Conservation (phyloP, 495 filamentous ascomycete genomes). For the Annulohypoxylon nitens region DNA sequence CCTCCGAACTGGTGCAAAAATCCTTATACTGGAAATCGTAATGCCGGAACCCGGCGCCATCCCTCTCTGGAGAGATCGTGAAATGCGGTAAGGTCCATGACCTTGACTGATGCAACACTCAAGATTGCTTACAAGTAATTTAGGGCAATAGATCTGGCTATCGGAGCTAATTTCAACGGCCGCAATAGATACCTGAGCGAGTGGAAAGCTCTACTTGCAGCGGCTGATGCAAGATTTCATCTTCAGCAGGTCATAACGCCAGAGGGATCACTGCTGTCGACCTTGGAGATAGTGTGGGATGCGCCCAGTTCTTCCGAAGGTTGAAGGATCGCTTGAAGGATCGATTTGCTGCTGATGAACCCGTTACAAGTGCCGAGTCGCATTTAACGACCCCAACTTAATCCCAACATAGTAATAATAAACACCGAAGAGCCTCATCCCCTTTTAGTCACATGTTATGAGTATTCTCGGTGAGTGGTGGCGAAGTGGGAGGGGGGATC, state of each 20-base stretch:
- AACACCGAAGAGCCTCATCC: too few species aligned
- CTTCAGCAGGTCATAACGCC: neutral
- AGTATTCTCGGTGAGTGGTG: too few species aligned
- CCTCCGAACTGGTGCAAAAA: constrained; percentile 54
- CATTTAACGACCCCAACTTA: too few species aligned
- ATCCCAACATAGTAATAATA: too few species aligned
- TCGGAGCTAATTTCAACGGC: neutral
- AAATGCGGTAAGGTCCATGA: constrained; percentile 22
- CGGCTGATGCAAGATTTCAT: constrained; percentile 5
- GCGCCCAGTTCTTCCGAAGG: neutral
- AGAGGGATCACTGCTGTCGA: constrained; percentile 2
- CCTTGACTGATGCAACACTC: neutral
- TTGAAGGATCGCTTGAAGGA: neutral
- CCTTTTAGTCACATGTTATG: too few species aligned
- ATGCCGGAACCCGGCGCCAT: constrained; percentile 45
- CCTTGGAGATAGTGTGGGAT: constrained; percentile 5
- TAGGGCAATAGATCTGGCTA: neutral
- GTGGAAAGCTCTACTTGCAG: constrained; percentile 9
- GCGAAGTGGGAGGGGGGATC: too few species aligned
- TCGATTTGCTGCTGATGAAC: too few species aligned
- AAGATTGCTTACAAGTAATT: neutral
- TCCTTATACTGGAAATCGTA: constrained; percentile 60
- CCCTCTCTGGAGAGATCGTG: constrained; percentile 38
- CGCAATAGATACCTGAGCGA: neutral
- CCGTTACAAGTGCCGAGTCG: too few species aligned